Evolutionary conservation across 2,329 filamentous ascomycete species (phyloP), one percentile per base, ranked within the genome.

Genomic region (Diplodia mutila): DNA sequence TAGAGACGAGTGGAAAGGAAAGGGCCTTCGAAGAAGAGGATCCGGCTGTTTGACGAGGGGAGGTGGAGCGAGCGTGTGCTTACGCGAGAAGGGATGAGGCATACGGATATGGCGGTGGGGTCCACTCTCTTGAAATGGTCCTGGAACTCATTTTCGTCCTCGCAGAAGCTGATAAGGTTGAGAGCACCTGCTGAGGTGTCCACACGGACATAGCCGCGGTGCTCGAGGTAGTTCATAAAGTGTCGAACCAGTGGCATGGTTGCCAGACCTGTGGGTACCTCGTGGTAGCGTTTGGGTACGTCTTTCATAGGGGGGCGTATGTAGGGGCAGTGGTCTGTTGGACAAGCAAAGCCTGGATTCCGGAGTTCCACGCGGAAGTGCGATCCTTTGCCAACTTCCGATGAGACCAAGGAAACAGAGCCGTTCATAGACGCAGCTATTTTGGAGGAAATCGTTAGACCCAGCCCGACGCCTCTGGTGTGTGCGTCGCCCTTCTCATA

Each of bases 401-500:
- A 83, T 0, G 76, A 77, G 0, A 83, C 72, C 57, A 84, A 67
- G 0, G 69, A 72, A 0, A 83, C 70, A 2, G 71, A 72, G 0
- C 82, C 82, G 11, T 80, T 72, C 14, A 84, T 74, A 0, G 81
- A 72, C 1, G 74, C 72, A 0, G 82, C 80, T 23, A 82, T 79
- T 48, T 80, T 82, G 9, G 73, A 71, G 4, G 82, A 77, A 0
- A 84, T 72, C 0, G 81, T 82, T 16, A 84, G 70, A 0, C 82
- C 82, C 0, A 84, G 73, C 0, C 82, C 80, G 32, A 79, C 79
- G 3, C 81, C 78, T 1, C 75, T 75, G 0, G 80, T 77, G 42
- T 81, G 75, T 0, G 69, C 69, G 39, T 77, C 74, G 1, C 78
- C 75, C 39, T 83, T 83, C 49, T 83, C 81, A 23, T 83, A 83